Evolutionary conservation across 179 eudicot genomes (phyloP).

Genomic region (Actinidia arguta): DNA sequence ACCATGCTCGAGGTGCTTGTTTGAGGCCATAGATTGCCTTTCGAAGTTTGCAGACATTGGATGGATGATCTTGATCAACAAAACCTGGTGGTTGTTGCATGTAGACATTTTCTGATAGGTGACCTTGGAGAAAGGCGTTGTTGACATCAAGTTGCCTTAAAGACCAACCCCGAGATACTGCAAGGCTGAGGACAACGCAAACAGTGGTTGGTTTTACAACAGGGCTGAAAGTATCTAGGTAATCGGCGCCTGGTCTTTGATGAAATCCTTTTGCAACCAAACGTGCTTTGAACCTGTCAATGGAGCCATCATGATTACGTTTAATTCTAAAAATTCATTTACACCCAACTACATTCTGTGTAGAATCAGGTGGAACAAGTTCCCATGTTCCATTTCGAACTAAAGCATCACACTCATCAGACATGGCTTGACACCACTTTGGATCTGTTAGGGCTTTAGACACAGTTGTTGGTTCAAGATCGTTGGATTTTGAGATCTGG

Average conservation of each 20-base stretch:
- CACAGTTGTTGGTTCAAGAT: not conserved
- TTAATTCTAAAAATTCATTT: not conserved
- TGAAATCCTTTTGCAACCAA: not conserved
- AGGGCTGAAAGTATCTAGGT: not conserved
- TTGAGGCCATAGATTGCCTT: not conserved
- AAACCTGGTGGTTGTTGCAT: constrained; percentile 6
- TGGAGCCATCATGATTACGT: not conserved
- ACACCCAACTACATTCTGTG: not conserved
- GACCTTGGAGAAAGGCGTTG: not conserved
- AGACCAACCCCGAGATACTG: not conserved
- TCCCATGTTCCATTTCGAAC: not conserved
- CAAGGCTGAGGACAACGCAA: not conserved
- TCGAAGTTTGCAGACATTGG: not conserved
- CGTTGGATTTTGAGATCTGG: not conserved
- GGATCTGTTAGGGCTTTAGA: not conserved
- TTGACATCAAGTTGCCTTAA: not conserved
- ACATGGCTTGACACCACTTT: not conserved
- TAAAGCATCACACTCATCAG: not conserved
- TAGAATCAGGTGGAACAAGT: not conserved
- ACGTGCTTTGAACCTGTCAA: not conserved
- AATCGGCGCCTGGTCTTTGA: not conserved
- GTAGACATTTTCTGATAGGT: not conserved
- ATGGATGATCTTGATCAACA: not conserved
- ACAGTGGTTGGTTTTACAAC: not conserved
- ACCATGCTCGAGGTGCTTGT: constrained; percentile 2